These are phyloP conservation scores for Barnettozyma sucrosica DNA, from an alignment of 805 yeast species.

Conservation along the genomic window DNA sequence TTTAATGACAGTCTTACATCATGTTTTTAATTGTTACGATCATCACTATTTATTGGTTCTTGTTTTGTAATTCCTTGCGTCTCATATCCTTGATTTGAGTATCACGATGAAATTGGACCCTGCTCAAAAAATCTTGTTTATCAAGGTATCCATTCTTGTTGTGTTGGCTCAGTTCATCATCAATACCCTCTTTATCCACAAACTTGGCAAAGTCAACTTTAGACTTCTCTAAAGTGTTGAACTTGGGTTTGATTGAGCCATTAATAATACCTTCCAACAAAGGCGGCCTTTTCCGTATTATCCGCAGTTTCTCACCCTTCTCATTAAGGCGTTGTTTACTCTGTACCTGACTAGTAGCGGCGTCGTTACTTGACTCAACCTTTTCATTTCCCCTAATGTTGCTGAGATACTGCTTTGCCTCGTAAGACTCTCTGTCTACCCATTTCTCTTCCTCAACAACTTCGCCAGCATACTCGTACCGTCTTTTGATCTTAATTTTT, in stretches of 20 bases:
- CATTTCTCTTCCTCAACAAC: slow-evolving; percentile 67
- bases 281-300: slow-evolving; percentile 67
- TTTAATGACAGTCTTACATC: not conserved
- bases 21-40: not conserved
- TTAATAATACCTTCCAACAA: slow-evolving; percentile 70
- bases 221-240: slow-evolving; percentile 89
- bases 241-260: slow-evolving; percentile 64
- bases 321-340: slow-evolving; percentile 16
- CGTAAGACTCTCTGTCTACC: slow-evolving; percentile 76
- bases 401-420: slow-evolving; percentile 74
- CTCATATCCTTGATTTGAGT: slow-evolving; percentile 34
- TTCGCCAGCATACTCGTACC: slow-evolving; percentile 88
- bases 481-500: slow-evolving; percentile 64
- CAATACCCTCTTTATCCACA: slow-evolving; percentile 80
- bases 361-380: slow-evolving; percentile 16
- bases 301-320: slow-evolving; percentile 35
- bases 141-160: slow-evolving; percentile 90
- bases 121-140: slow-evolving; percentile 79
- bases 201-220: slow-evolving; percentile 92
- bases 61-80: slow-evolving; percentile 28
- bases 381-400: slow-evolving; percentile 38
- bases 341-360: slow-evolving; percentile 1
- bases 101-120: slow-evolving; percentile 52
- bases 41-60: slow-evolving; percentile 22
- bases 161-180: slow-evolving; percentile 72